Evolutionary conservation across 2,329 filamentous ascomycete genomes (phyloP).

Genomic region (Colletotrichum euphorbiae): DNA sequence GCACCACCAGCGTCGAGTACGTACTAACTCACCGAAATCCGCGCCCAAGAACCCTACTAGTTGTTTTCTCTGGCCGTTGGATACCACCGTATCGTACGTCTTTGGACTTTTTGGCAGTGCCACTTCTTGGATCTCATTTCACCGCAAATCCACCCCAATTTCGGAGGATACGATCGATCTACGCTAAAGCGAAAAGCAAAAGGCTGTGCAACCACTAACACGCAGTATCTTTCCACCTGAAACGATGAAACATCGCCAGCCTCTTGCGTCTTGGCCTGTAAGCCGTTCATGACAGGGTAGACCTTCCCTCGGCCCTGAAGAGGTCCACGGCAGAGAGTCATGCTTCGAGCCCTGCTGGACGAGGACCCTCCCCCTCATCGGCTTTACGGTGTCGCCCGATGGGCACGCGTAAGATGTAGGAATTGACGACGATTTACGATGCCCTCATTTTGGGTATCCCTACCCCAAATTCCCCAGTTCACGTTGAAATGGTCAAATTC

Average conservation of each 20-base stretch:
- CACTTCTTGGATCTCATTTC: constrained; percentile 31
- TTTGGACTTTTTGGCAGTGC: no score
- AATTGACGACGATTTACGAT: constrained; percentile 1
- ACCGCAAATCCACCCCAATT: constrained; percentile 36
- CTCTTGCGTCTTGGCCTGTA: constrained; percentile 32
- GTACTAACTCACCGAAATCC: constrained; percentile 1
- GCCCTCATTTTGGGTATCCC: not conserved
- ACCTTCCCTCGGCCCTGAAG: not conserved
- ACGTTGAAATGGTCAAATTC: constrained; percentile 3
- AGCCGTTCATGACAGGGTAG: constrained; percentile 20
- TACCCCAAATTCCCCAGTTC: constrained; percentile 13
- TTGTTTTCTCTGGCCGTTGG: constrained; percentile 1
- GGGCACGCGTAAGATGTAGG: constrained; percentile 9
- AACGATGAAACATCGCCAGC: constrained; percentile 37
- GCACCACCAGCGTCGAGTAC: not conserved
- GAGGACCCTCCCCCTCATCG: constrained; percentile 27
- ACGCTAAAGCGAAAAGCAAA: constrained; percentile 31
- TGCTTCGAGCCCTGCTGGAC: constrained; percentile 17
- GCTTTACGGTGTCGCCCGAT: constrained; percentile 1
- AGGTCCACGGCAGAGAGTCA: constrained; percentile 21
- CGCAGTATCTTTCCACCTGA: constrained; percentile 35
- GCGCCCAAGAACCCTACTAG: constrained; percentile 9
- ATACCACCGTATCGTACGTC: no score
- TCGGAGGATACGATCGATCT: constrained; percentile 40
- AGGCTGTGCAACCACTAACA: constrained; percentile 24